A percentile compares a stretch with the other conserved stretches of the same genome.
These are phyloP conservation scores for Dimargaris xerosporica DNA, from an alignment of 192 early-diverging fungal species.

Conservation along the genomic window DNA sequence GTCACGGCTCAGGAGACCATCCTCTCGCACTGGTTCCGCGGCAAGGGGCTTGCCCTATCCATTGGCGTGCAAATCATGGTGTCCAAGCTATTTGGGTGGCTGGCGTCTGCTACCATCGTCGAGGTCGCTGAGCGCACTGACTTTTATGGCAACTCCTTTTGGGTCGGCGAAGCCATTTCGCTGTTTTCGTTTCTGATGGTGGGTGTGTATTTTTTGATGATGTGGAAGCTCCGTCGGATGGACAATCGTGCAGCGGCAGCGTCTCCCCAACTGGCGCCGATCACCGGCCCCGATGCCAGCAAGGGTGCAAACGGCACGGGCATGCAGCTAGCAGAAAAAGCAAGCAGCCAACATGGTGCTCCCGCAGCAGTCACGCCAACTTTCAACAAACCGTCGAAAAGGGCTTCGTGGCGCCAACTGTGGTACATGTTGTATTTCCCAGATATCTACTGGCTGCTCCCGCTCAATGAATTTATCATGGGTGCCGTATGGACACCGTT, in stretches of 20 bases:
- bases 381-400: too few species aligned
- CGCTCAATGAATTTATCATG: conserved; percentile 23
- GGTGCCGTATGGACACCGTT: conserved; percentile 30
- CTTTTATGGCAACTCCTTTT: conserved; percentile 26
- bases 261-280: conserved; percentile 12
- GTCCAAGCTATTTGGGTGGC: conserved; percentile 25
- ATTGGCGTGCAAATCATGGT: conserved; percentile 27
- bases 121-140: conserved; percentile 21
- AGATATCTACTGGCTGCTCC: conserved; percentile 30
- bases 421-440: conserved; percentile 20
- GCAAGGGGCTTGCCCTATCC: conserved; percentile 23
- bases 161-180: conserved; percentile 36
- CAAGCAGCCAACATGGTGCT: too few species aligned
- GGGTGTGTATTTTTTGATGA: conserved; percentile 29
- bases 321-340: background rate
- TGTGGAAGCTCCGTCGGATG: conserved; percentile 14
- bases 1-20: conserved; percentile 33
- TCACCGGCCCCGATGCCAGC: background rate
- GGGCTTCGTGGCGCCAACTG: background rate
- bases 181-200: conserved; percentile 31
- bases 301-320: too few species aligned
- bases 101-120: conserved; percentile 23
- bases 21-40: conserved; percentile 33
- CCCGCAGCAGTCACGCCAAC: too few species aligned
- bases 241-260: conserved; percentile 1